Evolutionary conservation across 805 yeast species (phyloP), one percentile per base, ranked within the genome.

Genomic region (Yamadazyma laniorum): DNA sequence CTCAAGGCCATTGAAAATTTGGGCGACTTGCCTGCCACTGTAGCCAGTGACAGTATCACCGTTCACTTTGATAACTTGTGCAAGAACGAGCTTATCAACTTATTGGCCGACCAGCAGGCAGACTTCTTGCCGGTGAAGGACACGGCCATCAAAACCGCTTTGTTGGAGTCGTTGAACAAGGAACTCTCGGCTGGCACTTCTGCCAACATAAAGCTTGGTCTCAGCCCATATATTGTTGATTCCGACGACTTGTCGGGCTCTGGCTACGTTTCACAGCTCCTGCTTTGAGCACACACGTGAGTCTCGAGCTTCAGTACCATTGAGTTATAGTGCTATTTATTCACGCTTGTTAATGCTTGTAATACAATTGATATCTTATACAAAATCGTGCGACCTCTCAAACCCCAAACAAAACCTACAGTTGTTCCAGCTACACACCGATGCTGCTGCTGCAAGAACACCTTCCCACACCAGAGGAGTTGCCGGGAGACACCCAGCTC

Each of bases 221-320:
- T 40, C 13, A 31, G 21, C 17, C 31, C 40, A 17, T 40, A 34
- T 28, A 25, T 38, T 4, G 18, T 44, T 1, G 25, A 37, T 31
- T 15, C 37, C 18, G 26, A 17, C 5, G 43, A 39, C 34, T 34
- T 39, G n/a, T 35, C 37, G 44, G 18, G 41, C 38, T 17, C 43
- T 48, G 36, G 41, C 47, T 18, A 33, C 35, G 2, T 48, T 56
- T 18, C 49, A 51, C 14, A 16, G 23, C 23, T 21, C 23, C 23
- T 21, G 23, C 23, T 21, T 21, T 21, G 9, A 21, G 9, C 9
- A 21, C 9, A 7, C 9, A 21, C 23, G 23, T n/a, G n/a, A n/a
- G n/a, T n/a, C n/a, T n/a, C n/a, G n/a, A n/a, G n/a, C n/a, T n/a
- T n/a, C n/a, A n/a, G n/a, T n/a, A n/a, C n/a, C n/a, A n/a, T n/a